A percentile compares a stretch with the other conserved stretches of the same genome.
Conservation (phyloP, 2,329 filamentous ascomycete species). For the Aplosporella prunicola region DNA sequence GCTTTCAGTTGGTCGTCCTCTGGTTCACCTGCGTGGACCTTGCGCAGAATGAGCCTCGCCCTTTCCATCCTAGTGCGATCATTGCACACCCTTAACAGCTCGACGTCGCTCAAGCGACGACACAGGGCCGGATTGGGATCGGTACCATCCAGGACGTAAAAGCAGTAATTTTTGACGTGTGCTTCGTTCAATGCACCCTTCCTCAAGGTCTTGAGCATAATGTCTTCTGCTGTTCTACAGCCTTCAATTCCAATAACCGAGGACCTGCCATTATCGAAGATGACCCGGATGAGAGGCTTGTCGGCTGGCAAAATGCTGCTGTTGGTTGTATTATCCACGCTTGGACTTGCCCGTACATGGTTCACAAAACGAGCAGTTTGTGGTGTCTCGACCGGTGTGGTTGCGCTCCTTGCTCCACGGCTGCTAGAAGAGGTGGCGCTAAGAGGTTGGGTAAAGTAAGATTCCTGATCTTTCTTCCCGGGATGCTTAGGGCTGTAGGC, state of each 20-base stretch:
- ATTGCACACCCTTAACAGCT: conserved; percentile 84
- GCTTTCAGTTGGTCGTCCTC: conserved; percentile 77
- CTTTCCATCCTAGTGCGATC: conserved; percentile 77
- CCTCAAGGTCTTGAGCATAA: conserved; percentile 78
- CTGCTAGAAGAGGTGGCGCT: conserved; percentile 42
- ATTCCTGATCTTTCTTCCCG: conserved; percentile 41
- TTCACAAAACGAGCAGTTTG: conserved; percentile 44
- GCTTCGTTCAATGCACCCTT: conserved; percentile 85
- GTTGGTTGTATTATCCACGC: conserved; percentile 63
- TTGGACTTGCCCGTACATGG: conserved; percentile 73
- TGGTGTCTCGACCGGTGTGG: conserved; percentile 16
- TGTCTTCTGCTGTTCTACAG: conserved; percentile 84
- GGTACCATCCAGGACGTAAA: conserved; percentile 81
- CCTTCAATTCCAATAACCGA: conserved; percentile 90
- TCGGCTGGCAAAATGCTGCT: conserved; percentile 78
- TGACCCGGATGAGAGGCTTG: conserved; percentile 84
- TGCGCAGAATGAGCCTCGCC: conserved; percentile 80
- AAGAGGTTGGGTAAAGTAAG: conserved; percentile 47
- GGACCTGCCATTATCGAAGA: conserved; percentile 82
- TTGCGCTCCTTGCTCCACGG: conserved; percentile 7
- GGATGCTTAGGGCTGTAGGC: conserved; percentile 49
- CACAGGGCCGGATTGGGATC: conserved; percentile 76
- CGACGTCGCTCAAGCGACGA: conserved; percentile 72
- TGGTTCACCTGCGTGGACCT: conserved; percentile 86
- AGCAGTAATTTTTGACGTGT: conserved; percentile 91